Evolutionary conservation across 345 rosid species (phyloP).

Genomic region (Draba incana): DNA sequence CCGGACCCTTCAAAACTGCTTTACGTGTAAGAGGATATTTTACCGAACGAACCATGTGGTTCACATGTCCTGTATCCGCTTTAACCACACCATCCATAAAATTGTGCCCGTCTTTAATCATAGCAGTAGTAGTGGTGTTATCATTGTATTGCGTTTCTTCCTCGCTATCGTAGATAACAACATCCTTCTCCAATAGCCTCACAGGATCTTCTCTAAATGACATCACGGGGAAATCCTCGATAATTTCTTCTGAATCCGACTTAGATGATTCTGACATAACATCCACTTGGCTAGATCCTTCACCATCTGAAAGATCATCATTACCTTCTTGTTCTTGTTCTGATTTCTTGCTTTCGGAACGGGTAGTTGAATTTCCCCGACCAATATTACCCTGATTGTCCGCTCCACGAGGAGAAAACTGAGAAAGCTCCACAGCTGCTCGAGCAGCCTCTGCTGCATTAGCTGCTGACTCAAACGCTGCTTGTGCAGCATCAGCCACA

Average conservation of each 20-base stretch:
- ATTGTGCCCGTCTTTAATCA: conserved; percentile 20
- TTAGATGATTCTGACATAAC: conserved; percentile 39
- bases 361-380: background rate
- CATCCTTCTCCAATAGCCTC: conserved; percentile 64
- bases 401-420: conserved; percentile 53
- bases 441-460: conserved; percentile 89
- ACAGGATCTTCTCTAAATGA: conserved; percentile 54
- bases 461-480: conserved; percentile 85
- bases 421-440: conserved; percentile 92
- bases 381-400: conserved; percentile 29
- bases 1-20: conserved; percentile 44
- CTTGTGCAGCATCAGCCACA: conserved; percentile 96
- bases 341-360: conserved; percentile 11
- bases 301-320: conserved; percentile 19
- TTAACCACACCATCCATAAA: conserved; percentile 17
- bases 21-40: conserved; percentile 44
- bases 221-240: conserved; percentile 38
- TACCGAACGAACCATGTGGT: conserved; percentile 33
- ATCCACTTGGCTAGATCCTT: conserved; percentile 16
- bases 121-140: conserved; percentile 20
- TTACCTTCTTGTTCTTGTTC: conserved; percentile 29
- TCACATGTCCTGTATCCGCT: conserved; percentile 40
- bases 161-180: conserved; percentile 59
- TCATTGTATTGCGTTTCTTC: conserved; percentile 38
- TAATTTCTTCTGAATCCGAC: conserved; percentile 50